Base-by-base conservation (phyloP, 2,329 filamentous ascomycete genomes). In the Nemania diffusa region DNA sequence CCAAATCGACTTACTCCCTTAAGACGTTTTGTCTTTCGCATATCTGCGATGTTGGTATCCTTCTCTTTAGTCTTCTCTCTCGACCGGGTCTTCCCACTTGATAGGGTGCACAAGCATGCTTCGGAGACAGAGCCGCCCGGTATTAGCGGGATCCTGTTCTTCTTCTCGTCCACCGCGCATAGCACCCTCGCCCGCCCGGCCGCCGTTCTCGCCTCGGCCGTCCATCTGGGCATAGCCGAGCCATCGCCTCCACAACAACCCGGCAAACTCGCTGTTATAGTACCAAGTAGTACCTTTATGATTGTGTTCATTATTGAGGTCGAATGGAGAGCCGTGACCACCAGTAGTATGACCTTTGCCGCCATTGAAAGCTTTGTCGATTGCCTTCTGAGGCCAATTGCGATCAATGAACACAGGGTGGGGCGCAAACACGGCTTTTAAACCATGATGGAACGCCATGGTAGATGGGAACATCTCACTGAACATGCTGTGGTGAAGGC, bases 221-320 rank as follows among this genome's bases (percentile, higher is more conserved):
- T 87, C 84, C 73, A 81, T 78, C 74, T 88, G 85, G 17, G 84
- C 79, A 71, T 86, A 88, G 0, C 86, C 86, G 52, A 96, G 80
- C 93, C 93, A 97, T 51, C 92, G 84, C 57, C 91, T 85, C 87
- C 93, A 97, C 71, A 97, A 76, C n/a, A 91, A 87, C 4, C 90
- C 87, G 0, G 92, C 89, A 75, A 96, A 97, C 57, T 90, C 87
- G 24, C 90, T 90, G 73, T 93, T 91, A 79, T 93, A 97, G 79
- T 95, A 97, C 92, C 92, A 97, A 51, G 87, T 93, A 50, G 90
- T 90, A 15, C 93, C 92, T 73, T 88, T 88, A 81, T 95, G 93
- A 78, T 94, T 94, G 78, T 93, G 92, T 79, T 97, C 93, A 60
- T 93, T 89, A 71, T 87, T 85, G 22, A 85, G 74, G 64, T 90